These are phyloP conservation scores for Nicotiana knightiana DNA, from an alignment of 257 asterid genomes.

Conservation along the genomic window DNA sequence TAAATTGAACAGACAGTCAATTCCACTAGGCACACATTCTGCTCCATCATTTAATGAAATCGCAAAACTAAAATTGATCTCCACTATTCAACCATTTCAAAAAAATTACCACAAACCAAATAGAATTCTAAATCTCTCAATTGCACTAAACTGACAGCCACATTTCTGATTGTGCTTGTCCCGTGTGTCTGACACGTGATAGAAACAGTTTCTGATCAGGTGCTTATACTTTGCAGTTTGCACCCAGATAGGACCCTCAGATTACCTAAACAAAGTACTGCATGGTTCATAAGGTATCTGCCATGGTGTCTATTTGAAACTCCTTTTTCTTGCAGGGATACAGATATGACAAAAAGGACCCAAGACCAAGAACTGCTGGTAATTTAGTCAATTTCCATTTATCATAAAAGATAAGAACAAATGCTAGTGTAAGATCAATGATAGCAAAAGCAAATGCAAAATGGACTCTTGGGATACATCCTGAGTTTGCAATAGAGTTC, in stretches of 20 bases:
- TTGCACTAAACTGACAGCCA: neutral
- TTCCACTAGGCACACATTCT: neutral
- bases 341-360: neutral
- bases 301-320: neutral
- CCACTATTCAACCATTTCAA: neutral
- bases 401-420: neutral
- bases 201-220: neutral
- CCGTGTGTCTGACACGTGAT: neutral
- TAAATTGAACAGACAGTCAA: neutral
- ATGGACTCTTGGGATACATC: neutral
- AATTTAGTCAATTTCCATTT: neutral
- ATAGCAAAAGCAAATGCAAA: neutral
- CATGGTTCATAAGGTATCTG: neutral
- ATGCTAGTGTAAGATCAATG: neutral
- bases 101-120: neutral
- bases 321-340: neutral
- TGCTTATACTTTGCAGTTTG: neutral
- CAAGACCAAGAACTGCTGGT: neutral
- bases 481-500: neutral
- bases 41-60: neutral
- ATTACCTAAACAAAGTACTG: neutral
- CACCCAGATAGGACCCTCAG: neutral
- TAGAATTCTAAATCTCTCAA: neutral
- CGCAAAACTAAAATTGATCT: neutral
- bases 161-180: neutral